Percentiles rank a stretch among this genome's conserved stretches.
Conservation (phyloP, 306 rosid genomes). For the Benincasa hispida region DNA sequence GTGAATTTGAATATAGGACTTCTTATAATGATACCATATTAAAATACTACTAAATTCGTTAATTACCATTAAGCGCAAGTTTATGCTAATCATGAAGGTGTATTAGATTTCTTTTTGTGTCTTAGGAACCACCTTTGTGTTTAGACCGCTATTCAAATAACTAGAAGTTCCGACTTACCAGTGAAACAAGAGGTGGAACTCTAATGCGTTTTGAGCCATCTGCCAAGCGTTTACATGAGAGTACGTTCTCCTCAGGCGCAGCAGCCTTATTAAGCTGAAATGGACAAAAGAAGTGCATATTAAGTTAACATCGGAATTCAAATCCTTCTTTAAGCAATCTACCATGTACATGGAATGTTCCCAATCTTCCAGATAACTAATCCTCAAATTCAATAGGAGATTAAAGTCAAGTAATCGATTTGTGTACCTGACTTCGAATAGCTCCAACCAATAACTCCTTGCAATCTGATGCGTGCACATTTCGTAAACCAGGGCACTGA, state of each 20-base stretch:
- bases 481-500: conserved; percentile 62
- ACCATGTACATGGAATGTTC: neutral
- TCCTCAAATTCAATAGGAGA: neutral
- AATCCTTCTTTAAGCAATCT: neutral
- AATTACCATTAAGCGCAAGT: neutral
- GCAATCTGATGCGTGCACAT: conserved; percentile 79
- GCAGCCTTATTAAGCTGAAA: conserved; percentile 40
- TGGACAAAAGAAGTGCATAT: neutral
- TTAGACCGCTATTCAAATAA: neutral
- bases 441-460: conserved; percentile 40
- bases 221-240: conserved; percentile 71
- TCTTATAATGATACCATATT: neutral
- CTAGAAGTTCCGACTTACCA: conserved; percentile 28
- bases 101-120: neutral
- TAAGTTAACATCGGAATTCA: conserved; percentile 7
- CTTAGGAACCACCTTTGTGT: neutral
- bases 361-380: neutral
- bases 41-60: neutral
- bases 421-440: conserved; percentile 63
- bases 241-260: conserved; percentile 29
- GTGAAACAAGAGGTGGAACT: conserved; percentile 52
- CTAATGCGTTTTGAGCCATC: conserved; percentile 87
- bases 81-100: neutral
- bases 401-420: neutral
- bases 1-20: neutral